Evolutionary conservation across 257 asterid species (phyloP).

Genomic region (Plantago elongata): DNA sequence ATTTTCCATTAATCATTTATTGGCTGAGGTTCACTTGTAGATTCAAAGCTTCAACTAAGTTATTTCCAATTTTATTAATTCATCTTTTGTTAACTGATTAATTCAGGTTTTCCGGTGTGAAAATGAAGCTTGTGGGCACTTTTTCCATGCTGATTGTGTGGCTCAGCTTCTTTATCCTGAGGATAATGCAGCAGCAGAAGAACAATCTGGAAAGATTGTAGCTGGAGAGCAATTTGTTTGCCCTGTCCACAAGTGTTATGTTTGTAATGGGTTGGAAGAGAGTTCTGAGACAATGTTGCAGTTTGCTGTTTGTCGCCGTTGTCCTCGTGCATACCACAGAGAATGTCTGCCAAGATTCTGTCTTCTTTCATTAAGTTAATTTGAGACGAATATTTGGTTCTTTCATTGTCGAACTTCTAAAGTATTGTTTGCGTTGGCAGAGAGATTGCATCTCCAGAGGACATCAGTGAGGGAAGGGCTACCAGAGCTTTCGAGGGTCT

Average conservation of each 20-base stretch:
- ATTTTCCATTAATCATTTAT: no score
- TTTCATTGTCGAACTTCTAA: slow-evolving; percentile 6
- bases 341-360: slow-evolving; percentile 83
- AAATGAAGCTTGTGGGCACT: slow-evolving; percentile 81
- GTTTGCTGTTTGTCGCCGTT: slow-evolving; percentile 91
- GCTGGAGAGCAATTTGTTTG: slow-evolving; percentile 73
- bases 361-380: neutral
- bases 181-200: slow-evolving; percentile 42
- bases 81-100: neutral
- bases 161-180: slow-evolving; percentile 59
- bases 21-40: neutral
- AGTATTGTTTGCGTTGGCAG: slow-evolving; percentile 33
- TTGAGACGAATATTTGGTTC: neutral
- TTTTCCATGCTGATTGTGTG: slow-evolving; percentile 81
- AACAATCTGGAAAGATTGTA: slow-evolving; percentile 42
- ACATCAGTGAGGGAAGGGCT: slow-evolving; percentile 25
- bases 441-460: slow-evolving; percentile 41
- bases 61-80: no score
- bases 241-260: slow-evolving; percentile 69
- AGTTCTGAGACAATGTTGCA: slow-evolving; percentile 39
- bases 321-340: slow-evolving; percentile 82
- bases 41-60: neutral
- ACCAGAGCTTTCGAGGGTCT: slow-evolving; percentile 80
- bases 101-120: slow-evolving; percentile 81
- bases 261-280: slow-evolving; percentile 63